Evolutionary conservation across 345 rosid genomes (phyloP).

Genomic region (Kernera saxatilis): DNA sequence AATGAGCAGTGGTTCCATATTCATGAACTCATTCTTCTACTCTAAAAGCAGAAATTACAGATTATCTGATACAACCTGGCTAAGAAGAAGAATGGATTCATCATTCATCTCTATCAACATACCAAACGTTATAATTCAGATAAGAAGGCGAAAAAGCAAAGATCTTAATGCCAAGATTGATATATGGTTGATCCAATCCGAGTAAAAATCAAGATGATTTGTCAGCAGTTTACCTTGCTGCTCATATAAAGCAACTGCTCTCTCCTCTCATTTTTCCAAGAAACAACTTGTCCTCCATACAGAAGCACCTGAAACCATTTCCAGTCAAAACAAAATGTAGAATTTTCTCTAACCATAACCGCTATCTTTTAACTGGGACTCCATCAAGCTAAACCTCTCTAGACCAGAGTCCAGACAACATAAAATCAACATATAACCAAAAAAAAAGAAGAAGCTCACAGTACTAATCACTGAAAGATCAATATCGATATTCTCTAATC

Average conservation of each 20-base stretch:
- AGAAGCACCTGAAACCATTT: conserved; percentile 68
- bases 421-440: neutral
- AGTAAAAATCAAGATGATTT: neutral
- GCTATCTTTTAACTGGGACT: neutral
- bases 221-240: conserved; percentile 55
- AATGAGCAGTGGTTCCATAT: neutral
- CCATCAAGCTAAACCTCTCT: neutral
- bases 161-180: neutral
- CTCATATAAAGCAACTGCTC: conserved; percentile 81
- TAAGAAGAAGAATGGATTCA: neutral
- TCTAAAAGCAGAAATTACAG: neutral
- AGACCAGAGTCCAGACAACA: neutral
- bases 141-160: neutral
- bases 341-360: neutral
- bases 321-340: neutral
- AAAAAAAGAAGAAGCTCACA: too few species aligned
- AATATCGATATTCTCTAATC: neutral
- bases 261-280: conserved; percentile 81
- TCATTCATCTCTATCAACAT: neutral
- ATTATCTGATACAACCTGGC: neutral
- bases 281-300: conserved; percentile 82
- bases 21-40: neutral
- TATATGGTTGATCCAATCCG: neutral
- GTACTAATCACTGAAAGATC: neutral
- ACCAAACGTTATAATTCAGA: neutral